phyloP scores from a whole-genome alignment of 139 green algal genomes.

The Asterochloris sp. region DNA sequence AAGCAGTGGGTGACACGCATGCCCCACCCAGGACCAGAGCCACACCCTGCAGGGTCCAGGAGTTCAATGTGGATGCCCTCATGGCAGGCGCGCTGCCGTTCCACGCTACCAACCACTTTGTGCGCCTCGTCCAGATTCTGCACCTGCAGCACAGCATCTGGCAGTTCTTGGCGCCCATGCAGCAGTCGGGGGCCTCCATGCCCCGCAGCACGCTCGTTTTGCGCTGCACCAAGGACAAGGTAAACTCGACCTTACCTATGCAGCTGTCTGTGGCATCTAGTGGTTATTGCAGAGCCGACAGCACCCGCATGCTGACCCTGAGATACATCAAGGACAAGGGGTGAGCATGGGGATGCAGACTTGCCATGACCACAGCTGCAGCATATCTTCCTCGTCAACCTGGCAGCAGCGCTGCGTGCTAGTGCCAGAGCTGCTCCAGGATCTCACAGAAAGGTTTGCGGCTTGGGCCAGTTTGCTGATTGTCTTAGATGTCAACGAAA shows the following conservation, averaged over 20 bases:
- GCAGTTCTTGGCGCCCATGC: constrained; percentile 64
- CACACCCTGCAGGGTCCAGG: constrained; percentile 57
- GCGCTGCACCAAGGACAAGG: constrained; percentile 62
- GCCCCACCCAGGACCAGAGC: too few species aligned
- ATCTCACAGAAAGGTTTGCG: too few species aligned
- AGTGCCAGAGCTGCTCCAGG: too few species aligned
- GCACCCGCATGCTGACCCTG: neutral
- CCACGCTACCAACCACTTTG: constrained; percentile 89
- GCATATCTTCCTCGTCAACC: too few species aligned
- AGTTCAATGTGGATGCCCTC: constrained; percentile 81
- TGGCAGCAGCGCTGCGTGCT: too few species aligned
- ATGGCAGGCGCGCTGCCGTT: constrained; percentile 76
- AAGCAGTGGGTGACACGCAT: too few species aligned
- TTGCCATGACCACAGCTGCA: too few species aligned
- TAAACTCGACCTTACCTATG: neutral
- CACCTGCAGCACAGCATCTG: constrained; percentile 53
- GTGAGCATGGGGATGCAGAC: too few species aligned
- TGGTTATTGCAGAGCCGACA: too few species aligned
- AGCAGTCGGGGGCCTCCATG: constrained; percentile 59
- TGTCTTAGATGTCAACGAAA: too few species aligned
- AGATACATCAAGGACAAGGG: neutral
- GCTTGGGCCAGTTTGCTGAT: too few species aligned
- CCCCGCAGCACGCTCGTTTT: constrained; percentile 60
- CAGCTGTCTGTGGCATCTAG: neutral
- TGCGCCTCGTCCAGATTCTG: constrained; percentile 74